Percentiles rank a stretch among this genome's conserved stretches.
These are phyloP conservation scores for Rhizomucor miehei DNA, from an alignment of 371 early-diverging fungal species.

Conservation along the genomic window DNA sequence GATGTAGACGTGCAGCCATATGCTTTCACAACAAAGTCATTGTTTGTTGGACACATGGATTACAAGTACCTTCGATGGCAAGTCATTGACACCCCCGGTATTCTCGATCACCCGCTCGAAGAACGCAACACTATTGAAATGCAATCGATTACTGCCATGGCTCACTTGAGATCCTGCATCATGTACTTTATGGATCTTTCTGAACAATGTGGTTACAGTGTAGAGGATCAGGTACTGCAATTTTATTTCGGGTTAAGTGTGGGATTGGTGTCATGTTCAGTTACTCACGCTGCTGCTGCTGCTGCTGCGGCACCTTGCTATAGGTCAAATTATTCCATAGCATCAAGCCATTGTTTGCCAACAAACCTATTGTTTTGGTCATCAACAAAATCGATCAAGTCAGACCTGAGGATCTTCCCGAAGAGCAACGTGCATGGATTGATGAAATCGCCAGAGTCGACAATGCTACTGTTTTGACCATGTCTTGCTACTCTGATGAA, in stretches of 20 bases:
- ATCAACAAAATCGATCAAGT: conserved; percentile 97
- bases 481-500: conserved; percentile 90
- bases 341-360: conserved; percentile 98
- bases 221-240: conserved; percentile 84
- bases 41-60: conserved; percentile 99
- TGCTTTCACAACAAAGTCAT: conserved; percentile 99
- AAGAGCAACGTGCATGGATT: conserved; percentile 72
- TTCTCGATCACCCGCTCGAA: conserved; percentile 99
- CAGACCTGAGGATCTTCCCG: conserved; percentile 71
- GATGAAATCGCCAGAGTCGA: conserved; percentile 72
- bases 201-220: conserved; percentile 98
- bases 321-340: conserved; percentile 89
- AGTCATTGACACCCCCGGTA: conserved; percentile 99
- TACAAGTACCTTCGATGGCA: conserved; percentile 99
- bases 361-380: conserved; percentile 97
- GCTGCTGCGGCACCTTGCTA: too few relatives aligned
- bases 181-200: conserved; percentile 99
- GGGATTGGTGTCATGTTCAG: too few relatives aligned
- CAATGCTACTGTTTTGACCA: conserved; percentile 73
- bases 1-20: conserved; percentile 99
- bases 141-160: conserved; percentile 99
- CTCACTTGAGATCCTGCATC: conserved; percentile 97
- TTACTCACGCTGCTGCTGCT: too few relatives aligned
- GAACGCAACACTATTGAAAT: conserved; percentile 99
- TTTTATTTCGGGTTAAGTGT: not conserved